phyloP scores from a whole-genome alignment of 2,329 filamentous ascomycete genomes.

The Penicillium verrucosum region DNA sequence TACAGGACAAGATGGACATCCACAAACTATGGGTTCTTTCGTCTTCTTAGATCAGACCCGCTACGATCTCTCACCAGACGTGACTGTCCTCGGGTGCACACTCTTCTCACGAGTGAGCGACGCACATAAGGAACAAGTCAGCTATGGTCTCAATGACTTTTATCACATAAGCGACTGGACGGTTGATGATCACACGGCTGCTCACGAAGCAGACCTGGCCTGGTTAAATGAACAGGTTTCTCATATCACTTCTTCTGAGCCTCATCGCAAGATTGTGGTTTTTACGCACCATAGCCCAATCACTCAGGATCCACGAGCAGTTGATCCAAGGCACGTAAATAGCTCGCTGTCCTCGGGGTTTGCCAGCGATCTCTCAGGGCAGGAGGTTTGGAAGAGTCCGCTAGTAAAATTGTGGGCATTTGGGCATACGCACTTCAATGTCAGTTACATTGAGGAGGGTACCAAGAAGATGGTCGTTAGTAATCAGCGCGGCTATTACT shows the following conservation, averaged over 20 bases:
- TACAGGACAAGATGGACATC: neutral
- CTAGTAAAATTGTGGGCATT: conserved; percentile 47
- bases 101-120: conserved; percentile 50
- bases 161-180: conserved; percentile 44
- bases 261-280: conserved; percentile 36
- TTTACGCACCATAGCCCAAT: conserved; percentile 43
- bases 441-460: conserved; percentile 34
- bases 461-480: conserved; percentile 36
- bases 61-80: conserved; percentile 35
- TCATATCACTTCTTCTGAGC: conserved; percentile 28
- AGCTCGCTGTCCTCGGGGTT: conserved; percentile 40
- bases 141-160: conserved; percentile 52
- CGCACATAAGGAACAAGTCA: conserved; percentile 39
- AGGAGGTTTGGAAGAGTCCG: conserved; percentile 40
- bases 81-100: conserved; percentile 48
- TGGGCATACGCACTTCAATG: conserved; percentile 51
- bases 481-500: conserved; percentile 40
- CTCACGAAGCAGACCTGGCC: conserved; percentile 33
- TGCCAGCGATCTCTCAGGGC: conserved; percentile 40
- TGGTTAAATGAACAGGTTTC: conserved; percentile 43
- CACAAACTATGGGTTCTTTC: conserved; percentile 31
- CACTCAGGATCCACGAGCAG: conserved; percentile 20
- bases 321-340: conserved; percentile 32
- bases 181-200: conserved; percentile 30
- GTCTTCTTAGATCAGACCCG: conserved; percentile 42